phyloP scores from a whole-genome alignment of 192 early-diverging fungal species.

The Pilobolus umbonatus region DNA sequence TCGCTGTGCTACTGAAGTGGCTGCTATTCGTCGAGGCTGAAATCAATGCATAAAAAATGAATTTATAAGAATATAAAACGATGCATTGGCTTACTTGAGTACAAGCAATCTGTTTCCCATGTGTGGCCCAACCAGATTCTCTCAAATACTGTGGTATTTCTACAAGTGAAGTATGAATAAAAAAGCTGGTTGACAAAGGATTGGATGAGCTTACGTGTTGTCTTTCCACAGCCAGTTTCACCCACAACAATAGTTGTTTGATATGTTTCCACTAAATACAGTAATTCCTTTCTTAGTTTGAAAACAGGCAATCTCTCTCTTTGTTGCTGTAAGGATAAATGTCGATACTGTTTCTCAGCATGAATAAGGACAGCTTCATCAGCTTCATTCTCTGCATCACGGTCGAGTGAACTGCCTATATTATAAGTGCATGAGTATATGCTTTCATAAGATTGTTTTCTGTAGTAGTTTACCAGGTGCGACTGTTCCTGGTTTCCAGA shows the following conservation, averaged over 20 bases:
- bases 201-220: slow-evolving; percentile 59
- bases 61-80: neutral
- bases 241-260: slow-evolving; percentile 73
- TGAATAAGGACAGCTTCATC: slow-evolving; percentile 41
- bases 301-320: slow-evolving; percentile 84
- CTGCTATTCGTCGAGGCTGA: slow-evolving; percentile 66
- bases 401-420: slow-evolving; percentile 56
- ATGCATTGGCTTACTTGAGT: slow-evolving; percentile 51
- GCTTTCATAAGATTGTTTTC: neutral
- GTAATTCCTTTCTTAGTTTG: slow-evolving; percentile 61
- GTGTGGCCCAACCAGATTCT: slow-evolving; percentile 67
- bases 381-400: slow-evolving; percentile 57
- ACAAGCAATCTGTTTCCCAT: slow-evolving; percentile 62
- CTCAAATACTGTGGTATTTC: slow-evolving; percentile 77
- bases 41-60: neutral
- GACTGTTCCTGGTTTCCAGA: slow-evolving; percentile 58
- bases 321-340: slow-evolving; percentile 69
- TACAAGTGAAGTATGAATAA: slow-evolving; percentile 17
- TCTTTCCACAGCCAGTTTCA: slow-evolving; percentile 78
- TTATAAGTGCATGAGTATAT: neutral
- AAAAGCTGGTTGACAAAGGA: neutral
- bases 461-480: slow-evolving; percentile 41
- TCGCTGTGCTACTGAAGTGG: slow-evolving; percentile 67
- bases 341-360: slow-evolving; percentile 50
- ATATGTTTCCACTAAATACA: slow-evolving; percentile 62